Evolutionary conservation across 2,329 filamentous ascomycete species (phyloP).

Genomic region (Aureobasidium sp.): DNA sequence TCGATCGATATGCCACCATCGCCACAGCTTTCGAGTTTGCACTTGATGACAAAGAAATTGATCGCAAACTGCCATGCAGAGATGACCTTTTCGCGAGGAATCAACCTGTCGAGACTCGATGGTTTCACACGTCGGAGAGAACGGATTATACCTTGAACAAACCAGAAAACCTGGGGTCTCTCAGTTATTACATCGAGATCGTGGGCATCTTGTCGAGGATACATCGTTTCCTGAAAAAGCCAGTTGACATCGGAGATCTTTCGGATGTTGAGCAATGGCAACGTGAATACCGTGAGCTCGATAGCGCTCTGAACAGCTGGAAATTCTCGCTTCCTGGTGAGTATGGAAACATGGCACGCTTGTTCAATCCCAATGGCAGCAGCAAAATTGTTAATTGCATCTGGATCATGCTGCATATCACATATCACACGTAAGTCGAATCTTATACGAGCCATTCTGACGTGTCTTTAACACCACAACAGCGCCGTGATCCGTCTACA

Average conservation of each 20-base stretch:
- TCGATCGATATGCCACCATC: constrained; percentile 84
- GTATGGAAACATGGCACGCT: constrained; percentile 72
- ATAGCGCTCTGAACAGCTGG: constrained; percentile 71
- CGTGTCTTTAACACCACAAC: constrained; percentile 19
- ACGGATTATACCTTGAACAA: constrained; percentile 47
- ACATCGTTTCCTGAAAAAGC: constrained; percentile 79
- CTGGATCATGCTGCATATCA: constrained; percentile 86
- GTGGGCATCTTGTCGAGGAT: constrained; percentile 79
- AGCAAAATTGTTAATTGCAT: constrained; percentile 67
- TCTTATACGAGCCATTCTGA: not conserved
- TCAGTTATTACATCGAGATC: constrained; percentile 85
- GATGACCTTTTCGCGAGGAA: constrained; percentile 82
- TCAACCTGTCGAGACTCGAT: constrained; percentile 71
- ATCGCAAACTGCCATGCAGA: constrained; percentile 75
- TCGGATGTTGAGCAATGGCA: constrained; percentile 88
- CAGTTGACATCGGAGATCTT: constrained; percentile 76
- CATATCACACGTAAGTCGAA: constrained; percentile 64
- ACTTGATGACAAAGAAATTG: constrained; percentile 80
- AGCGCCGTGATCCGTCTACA: constrained; percentile 78
- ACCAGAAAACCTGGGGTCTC: constrained; percentile 75
- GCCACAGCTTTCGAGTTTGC: constrained; percentile 89
- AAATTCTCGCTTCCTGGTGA: constrained; percentile 74
- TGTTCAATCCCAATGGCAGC: constrained; percentile 54
- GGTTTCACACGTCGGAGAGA: constrained; percentile 51
- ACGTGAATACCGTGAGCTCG: constrained; percentile 73